Evolutionary conservation across 2,329 filamentous ascomycete species (phyloP).

Genomic region (Monilinia aucupariae): DNA sequence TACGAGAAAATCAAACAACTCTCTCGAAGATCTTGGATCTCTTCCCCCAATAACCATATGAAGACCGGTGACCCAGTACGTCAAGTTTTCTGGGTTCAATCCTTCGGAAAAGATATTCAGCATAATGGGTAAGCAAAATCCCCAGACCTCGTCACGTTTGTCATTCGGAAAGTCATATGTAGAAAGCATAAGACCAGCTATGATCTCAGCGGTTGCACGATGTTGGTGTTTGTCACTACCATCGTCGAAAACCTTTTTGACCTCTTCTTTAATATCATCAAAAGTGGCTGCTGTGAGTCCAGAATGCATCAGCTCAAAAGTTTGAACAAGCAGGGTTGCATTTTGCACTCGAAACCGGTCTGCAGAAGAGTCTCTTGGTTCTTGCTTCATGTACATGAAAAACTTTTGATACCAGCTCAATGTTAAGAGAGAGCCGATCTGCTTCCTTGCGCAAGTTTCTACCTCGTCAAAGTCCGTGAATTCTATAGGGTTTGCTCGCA

Average conservation of each 20-base stretch:
- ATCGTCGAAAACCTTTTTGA: constrained; percentile 74
- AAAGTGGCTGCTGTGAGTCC: constrained; percentile 73
- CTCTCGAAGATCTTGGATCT: constrained; percentile 81
- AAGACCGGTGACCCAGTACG: constrained; percentile 92
- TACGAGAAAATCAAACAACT: constrained; percentile 75
- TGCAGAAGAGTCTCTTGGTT: constrained; percentile 73
- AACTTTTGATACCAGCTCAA: constrained; percentile 80
- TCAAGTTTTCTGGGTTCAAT: constrained; percentile 86
- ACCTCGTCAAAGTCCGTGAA: constrained; percentile 73
- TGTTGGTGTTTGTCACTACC: constrained; percentile 98
- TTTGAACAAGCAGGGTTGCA: constrained; percentile 79
- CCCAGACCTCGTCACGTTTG: constrained; percentile 74
- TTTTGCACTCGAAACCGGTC: constrained; percentile 89
- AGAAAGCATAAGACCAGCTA: constrained; percentile 77
- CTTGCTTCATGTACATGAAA: constrained; percentile 93
- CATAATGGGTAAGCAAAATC: constrained; percentile 83
- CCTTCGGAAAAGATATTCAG: constrained; percentile 83
- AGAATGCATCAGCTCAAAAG: constrained; percentile 84
- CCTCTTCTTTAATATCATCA: constrained; percentile 80
- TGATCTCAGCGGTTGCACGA: constrained; percentile 87
- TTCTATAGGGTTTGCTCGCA: constrained; percentile 60
- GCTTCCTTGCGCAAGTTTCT: constrained; percentile 66
- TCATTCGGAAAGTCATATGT: constrained; percentile 72
- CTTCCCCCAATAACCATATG: constrained; percentile 84
- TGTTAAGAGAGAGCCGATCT: constrained; percentile 75